A percentile compares a stretch with the other conserved stretches of the same genome.
Conservation (phyloP, 2,329 filamentous ascomycete species). For the Aspergillus clavatus region DNA sequence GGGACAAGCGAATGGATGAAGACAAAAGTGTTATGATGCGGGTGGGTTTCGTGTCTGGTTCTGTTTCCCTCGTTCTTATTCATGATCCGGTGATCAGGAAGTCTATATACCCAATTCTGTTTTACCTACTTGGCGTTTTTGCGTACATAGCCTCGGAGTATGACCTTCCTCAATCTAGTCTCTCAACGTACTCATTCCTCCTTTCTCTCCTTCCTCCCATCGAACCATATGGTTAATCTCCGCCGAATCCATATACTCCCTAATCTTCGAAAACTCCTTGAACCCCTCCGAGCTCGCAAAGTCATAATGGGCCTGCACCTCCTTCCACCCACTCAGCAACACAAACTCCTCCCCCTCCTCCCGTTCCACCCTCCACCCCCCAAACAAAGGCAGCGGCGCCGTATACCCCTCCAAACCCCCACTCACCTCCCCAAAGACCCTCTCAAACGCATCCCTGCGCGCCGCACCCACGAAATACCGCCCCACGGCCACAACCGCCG, state of each 20-base stretch:
- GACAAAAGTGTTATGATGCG: constrained; percentile 60
- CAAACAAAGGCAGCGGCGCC: constrained; percentile 25
- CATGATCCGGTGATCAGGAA: neutral
- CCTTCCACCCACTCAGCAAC: constrained; percentile 38
- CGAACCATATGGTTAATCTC: constrained; percentile 25
- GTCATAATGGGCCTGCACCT: constrained; percentile 29
- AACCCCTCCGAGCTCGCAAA: constrained; percentile 35
- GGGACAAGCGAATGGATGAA: constrained; percentile 89
- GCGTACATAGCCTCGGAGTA: neutral
- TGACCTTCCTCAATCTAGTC: too few relatives aligned
- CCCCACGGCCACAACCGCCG: constrained; percentile 29
- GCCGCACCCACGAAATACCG: constrained; percentile 28
- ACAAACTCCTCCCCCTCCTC: constrained; percentile 40
- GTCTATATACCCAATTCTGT: neutral
- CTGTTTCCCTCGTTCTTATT: neutral
- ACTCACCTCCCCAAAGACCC: constrained; percentile 22
- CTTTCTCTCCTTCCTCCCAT: neutral
- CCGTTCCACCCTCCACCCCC: constrained; percentile 40
- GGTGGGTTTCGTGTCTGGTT: neutral
- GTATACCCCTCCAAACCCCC: constrained; percentile 23
- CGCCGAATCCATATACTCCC: constrained; percentile 15
- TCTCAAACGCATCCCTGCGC: constrained; percentile 24
- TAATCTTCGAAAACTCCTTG: constrained; percentile 22
- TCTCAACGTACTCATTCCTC: neutral
- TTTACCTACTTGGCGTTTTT: neutral